Evolutionary conservation across 768 basidiomycete species (phyloP), one percentile per base, ranked within the genome.

Genomic region (Lanmaoa rubissima): DNA sequence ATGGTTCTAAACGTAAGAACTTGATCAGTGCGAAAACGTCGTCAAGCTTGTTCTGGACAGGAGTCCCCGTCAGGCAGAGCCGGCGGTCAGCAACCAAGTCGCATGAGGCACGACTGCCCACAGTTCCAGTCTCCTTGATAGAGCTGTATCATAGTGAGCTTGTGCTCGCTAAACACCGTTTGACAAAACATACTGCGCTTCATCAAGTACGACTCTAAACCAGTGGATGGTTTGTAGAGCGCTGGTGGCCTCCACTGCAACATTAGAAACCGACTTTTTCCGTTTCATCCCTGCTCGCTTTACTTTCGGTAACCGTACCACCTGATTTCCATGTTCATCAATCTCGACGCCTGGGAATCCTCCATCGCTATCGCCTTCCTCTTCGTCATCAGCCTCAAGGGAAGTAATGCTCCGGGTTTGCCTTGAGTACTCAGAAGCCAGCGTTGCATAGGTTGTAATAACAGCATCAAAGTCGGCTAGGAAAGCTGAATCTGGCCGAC

Each of bases 21-120:
- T 97, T 97, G 79, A 99, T 86, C 56, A 99, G 79, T 5, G 97
- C 97, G 72, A 89, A 98, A 48, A 99, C 89, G 68, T 99, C 97
- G 74, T 98, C 97, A 51, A 98, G 83, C 73, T 96, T 97, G 79
- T 99, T 99, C 76, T 99, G 97, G 38, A 99, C 94, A 1, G 97
- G 97, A 9, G 97, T 99, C 54, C 97, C 97, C n/a, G 95, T 95
- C 40, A 99, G 78, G 71, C 93, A 95, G 42, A 98, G 78, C 16
- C 97, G 86, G 51, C 97, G 86, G 68, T 98, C 92, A 16, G 97
- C 93, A 72, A 89, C 82, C 48, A 99, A 82, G 70, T 97, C 94
- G 73, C 97, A 98, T 13, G 90, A 94, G 8, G 97, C 97, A 54
- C 92, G 86, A 60, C 94, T 94, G 43, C 90, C 95, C 42, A 98